Evolutionary conservation across 1,284 basidiomycete species (phyloP), one percentile per base, ranked within the genome.

Genomic region (Microstroma glucosiphilum): DNA sequence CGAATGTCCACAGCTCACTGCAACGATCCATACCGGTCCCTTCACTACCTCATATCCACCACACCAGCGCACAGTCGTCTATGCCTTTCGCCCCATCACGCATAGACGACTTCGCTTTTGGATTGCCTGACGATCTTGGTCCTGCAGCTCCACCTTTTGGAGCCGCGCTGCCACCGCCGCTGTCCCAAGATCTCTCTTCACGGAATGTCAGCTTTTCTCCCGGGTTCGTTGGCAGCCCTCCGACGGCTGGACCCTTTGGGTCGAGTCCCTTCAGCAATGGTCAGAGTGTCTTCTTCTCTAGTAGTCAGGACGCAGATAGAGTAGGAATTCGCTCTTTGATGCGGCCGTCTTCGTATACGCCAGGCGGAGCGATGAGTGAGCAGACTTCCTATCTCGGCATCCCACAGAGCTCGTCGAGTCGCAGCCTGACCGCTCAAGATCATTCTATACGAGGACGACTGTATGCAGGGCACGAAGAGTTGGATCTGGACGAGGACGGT

Each of bases 31-130:
- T 37, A 37, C 30, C 30, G 30, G 9, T 37, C 4, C 30, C 30
- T 4, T 37, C 30, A 3, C 6, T 54, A 6, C 21, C 51, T 54
- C 26, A 21, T 26, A 6, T 19, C 17, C n/a, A 17, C 51, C 51
- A 54, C 15, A 13, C 8, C 51, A 25, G 43, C 21, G 43, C 15
- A 48, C 21, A 21, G 43, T 21, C 43, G 6, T 48, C 43, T 21
- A 17, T n/a, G 43, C 17, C 43, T 6, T 48, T 48, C 13, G 17
- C 43, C 6, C 26, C 21, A 13, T 26, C 51, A 17, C 51, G 21
- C 51, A 15, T 15, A 23, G 51, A 86, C 61, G 89, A 90, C 66
- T 88, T 91, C 68, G 85, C 86, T 0, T 88, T 88, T 65, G 85
- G 85, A 71, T 82, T 85, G 56, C 83, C 83, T 11, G 85, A 86